Evolutionary conservation across 495 filamentous ascomycete species (phyloP).

Genomic region (Thermochaetoides thermophila): DNA sequence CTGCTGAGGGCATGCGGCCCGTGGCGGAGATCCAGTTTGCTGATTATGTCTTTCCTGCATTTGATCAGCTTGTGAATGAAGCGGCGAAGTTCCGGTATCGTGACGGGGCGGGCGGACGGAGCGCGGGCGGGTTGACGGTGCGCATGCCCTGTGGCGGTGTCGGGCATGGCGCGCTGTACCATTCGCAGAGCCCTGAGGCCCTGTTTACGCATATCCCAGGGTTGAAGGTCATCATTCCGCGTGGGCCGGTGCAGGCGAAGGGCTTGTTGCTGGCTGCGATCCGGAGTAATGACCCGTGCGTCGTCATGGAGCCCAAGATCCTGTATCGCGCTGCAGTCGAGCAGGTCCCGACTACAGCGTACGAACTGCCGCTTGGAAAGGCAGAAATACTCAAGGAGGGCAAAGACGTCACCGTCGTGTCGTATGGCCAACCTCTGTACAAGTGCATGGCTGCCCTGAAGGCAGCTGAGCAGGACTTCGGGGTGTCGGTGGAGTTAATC

Average conservation of each 20-base stretch:
- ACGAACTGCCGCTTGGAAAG: slow-evolving; percentile 73
- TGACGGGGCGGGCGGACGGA: slow-evolving; percentile 54
- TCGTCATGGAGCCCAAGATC: slow-evolving; percentile 96
- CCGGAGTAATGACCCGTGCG: slow-evolving; percentile 69
- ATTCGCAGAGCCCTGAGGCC: slow-evolving; percentile 84
- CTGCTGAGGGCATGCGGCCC: slow-evolving; percentile 82
- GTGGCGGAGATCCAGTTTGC: slow-evolving; percentile 97
- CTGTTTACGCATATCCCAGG: slow-evolving; percentile 90
- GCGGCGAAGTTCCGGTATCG: slow-evolving; percentile 86
- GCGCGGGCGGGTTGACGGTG: slow-evolving; percentile 68
- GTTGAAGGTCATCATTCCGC: slow-evolving; percentile 75
- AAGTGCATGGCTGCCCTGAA: slow-evolving; percentile 67
- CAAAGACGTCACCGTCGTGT: slow-evolving; percentile 71
- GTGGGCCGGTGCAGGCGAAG: slow-evolving; percentile 85
- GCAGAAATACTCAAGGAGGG: slow-evolving; percentile 81
- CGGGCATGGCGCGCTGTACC: slow-evolving; percentile 92
- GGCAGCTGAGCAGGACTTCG: slow-evolving; percentile 67
- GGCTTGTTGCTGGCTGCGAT: slow-evolving; percentile 76
- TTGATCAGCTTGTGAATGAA: slow-evolving; percentile 96
- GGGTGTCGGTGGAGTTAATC: slow-evolving; percentile 72
- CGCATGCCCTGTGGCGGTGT: slow-evolving; percentile 92
- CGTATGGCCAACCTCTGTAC: slow-evolving; percentile 88
- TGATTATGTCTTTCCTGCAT: slow-evolving; percentile 92
- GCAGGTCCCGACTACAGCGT: slow-evolving; percentile 73
- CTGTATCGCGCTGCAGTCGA: slow-evolving; percentile 91